Evolutionary conservation across 2,329 filamentous ascomycete species (phyloP).

Genomic region (Nothopassalora personata): DNA sequence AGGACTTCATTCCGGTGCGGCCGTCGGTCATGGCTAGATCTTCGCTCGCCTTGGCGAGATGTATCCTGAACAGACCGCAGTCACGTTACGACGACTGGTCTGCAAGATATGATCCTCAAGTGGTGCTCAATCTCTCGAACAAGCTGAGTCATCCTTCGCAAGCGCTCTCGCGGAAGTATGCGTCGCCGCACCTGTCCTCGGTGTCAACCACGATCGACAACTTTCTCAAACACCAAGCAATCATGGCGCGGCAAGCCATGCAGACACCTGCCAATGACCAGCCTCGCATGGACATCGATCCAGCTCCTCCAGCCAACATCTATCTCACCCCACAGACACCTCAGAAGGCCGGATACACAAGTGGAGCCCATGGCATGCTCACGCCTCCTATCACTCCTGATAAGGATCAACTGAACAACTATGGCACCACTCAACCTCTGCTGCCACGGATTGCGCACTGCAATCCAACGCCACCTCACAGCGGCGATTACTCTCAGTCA

Average conservation of each 20-base stretch:
- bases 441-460: constrained; percentile 22
- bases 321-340: constrained; percentile 69
- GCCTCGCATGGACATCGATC: constrained; percentile 24
- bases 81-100: constrained; percentile 68
- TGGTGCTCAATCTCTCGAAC: constrained; percentile 59
- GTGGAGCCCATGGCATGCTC: constrained; percentile 69
- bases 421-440: constrained; percentile 23
- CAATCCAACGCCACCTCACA: constrained; percentile 32
- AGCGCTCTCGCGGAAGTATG: constrained; percentile 64
- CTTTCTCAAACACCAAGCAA: constrained; percentile 58
- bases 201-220: constrained; percentile 61
- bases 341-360: constrained; percentile 64
- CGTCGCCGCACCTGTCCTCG: constrained; percentile 58
- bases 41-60: constrained; percentile 77
- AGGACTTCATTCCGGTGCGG: constrained; percentile 89
- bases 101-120: constrained; percentile 63
- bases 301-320: constrained; percentile 23
- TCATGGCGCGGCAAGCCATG: constrained; percentile 29
- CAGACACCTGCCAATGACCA: constrained; percentile 22
- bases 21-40: constrained; percentile 87
- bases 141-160: constrained; percentile 62
- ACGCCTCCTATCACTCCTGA: constrained; percentile 84
- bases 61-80: constrained; percentile 76
- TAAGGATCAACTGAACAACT: constrained; percentile 34
- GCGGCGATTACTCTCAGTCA: constrained; percentile 24